Percentiles rank a stretch among this genome's conserved stretches.
phyloP scores from a whole-genome alignment of 306 rosid genomes.

The Lathyrus oleraceus region DNA sequence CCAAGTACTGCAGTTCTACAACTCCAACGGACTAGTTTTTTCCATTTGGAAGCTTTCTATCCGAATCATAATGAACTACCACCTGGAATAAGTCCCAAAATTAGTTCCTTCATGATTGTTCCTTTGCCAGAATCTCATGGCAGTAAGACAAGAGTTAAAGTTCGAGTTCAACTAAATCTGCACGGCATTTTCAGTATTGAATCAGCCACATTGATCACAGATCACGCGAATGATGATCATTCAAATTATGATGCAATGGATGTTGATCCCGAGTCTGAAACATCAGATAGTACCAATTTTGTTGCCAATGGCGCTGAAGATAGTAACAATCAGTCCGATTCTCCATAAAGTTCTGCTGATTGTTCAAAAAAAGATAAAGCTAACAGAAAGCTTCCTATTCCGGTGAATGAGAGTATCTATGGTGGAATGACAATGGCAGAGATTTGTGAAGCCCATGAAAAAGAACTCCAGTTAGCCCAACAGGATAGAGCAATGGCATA shows the following conservation, averaged over 20 bases:
- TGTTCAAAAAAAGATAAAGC: conserved; percentile 50
- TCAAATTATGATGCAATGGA: conserved; percentile 64
- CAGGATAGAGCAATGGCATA: conserved; percentile 81
- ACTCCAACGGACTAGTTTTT: conserved; percentile 52
- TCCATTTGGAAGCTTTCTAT: conserved; percentile 78
- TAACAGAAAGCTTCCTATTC: conserved; percentile 58
- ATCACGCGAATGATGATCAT: conserved; percentile 51
- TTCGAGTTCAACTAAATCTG: conserved; percentile 69
- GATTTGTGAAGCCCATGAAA: conserved; percentile 67
- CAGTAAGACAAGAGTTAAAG: conserved; percentile 70
- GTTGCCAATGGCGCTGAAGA: conserved; percentile 59
- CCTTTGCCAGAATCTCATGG: conserved; percentile 66
- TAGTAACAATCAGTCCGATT: conserved; percentile 38
- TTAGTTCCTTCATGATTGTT: conserved; percentile 81
- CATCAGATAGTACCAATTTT: background rate
- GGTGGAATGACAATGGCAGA: conserved; percentile 81
- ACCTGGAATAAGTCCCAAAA: conserved; percentile 53
- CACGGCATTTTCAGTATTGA: conserved; percentile 82
- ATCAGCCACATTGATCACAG: conserved; percentile 69
- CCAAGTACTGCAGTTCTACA: conserved; percentile 64
- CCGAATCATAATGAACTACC: conserved; percentile 64
- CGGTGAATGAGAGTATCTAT: conserved; percentile 62
- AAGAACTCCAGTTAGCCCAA: conserved; percentile 70
- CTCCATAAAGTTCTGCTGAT: conserved; percentile 54
- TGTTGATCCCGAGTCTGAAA: conserved; percentile 49